Percentiles rank a stretch among this genome's conserved stretches.
Evolutionary conservation across 2,329 filamentous ascomycete genomes (phyloP).

Genomic region (Tympanopsis confertula): DNA sequence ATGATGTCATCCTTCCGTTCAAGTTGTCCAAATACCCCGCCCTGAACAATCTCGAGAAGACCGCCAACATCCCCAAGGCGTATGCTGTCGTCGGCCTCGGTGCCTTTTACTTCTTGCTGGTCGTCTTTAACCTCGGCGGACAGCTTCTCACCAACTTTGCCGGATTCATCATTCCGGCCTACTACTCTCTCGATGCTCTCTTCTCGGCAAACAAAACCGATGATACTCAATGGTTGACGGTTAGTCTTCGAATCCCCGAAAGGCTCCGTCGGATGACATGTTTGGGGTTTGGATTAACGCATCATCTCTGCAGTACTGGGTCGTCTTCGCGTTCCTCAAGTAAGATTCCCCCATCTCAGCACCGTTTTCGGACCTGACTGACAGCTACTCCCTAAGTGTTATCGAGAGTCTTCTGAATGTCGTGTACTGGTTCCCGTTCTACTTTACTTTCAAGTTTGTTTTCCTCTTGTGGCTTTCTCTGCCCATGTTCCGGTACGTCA

Average conservation of each 20-base stretch:
- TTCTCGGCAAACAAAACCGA: slow-evolving; percentile 63
- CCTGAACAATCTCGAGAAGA: slow-evolving; percentile 77
- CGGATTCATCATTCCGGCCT: slow-evolving; percentile 71
- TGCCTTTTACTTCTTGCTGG: slow-evolving; percentile 78
- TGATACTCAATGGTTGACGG: slow-evolving; percentile 71
- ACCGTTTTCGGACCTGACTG: too few relatives aligned
- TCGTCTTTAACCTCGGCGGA: slow-evolving; percentile 84
- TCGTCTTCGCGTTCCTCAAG: slow-evolving; percentile 73
- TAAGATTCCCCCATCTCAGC: slow-evolving; percentile 19
- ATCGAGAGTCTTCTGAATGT: slow-evolving; percentile 73
- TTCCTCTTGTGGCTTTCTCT: slow-evolving; percentile 96
- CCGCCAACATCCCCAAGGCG: slow-evolving; percentile 72
- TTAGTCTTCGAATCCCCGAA: slow-evolving; percentile 25
- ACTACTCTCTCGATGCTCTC: slow-evolving; percentile 72
- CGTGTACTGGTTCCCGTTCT: slow-evolving; percentile 95
- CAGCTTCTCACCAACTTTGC: slow-evolving; percentile 80
- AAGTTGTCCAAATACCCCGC: slow-evolving; percentile 78
- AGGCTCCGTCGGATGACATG: slow-evolving; percentile 5
- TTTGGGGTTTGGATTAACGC: slow-evolving; percentile 17
- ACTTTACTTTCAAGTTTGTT: slow-evolving; percentile 99
- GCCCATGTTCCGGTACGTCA: slow-evolving; percentile 78
- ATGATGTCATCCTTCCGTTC: slow-evolving; percentile 6
- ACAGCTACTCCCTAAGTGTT: slow-evolving; percentile 43
- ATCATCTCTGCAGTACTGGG: slow-evolving; percentile 58
- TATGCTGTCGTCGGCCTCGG: slow-evolving; percentile 68